Base-by-base conservation (phyloP, 805 yeast genomes). In the Schizosaccharomyces osmophilus region DNA sequence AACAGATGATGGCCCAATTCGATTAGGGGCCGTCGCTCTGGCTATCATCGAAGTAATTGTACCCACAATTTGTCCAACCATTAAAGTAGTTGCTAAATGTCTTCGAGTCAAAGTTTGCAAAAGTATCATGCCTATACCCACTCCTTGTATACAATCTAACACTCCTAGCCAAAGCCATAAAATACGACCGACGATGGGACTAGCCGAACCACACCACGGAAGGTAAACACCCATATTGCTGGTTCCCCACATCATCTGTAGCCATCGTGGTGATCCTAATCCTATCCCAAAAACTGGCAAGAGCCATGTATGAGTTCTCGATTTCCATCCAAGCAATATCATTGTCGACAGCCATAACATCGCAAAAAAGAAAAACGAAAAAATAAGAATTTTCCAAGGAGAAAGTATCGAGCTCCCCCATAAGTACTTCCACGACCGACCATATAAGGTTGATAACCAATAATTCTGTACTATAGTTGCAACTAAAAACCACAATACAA, bases 121-220 rank as follows among this genome's bases (percentile, higher is more conserved):
- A 17, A 57, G 45, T 19, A 57, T 57, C 60, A 57, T 57, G 3
- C 60, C 60, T 22, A 57, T 24, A 19, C 60, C 60, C 5, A 57
- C 42, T 19, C 60, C 60, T 41, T 57, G 60, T 19, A 57, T 36
- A 17, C 43, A 29, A 57, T 57, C 60, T 22, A 57, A 19, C 17
- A 57, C 60, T 5, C 60, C 60, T n/a, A 57, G 29, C 60, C 60
- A 57, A 29, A 57, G 19, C 60, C 60, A 57, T 22, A 57, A 22
- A 17, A 36, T 9, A 17, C 48, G 43, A 32, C 60, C 60, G 19
- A 32, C 48, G 19, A 36, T 29, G 26, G 60, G 60, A 29, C 60
- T 41, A 13, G 42, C 41, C 4, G 19, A 39, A 29, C 60, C 60
- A 2, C 43, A 39, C 60, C 60, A 57, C 15, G 60, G 60, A 57